A percentile compares a stretch with the other conserved stretches of the same genome.
phyloP scores from a whole-genome alignment of 2,329 filamentous ascomycete genomes.

The Fusarium oligoseptatum region DNA sequence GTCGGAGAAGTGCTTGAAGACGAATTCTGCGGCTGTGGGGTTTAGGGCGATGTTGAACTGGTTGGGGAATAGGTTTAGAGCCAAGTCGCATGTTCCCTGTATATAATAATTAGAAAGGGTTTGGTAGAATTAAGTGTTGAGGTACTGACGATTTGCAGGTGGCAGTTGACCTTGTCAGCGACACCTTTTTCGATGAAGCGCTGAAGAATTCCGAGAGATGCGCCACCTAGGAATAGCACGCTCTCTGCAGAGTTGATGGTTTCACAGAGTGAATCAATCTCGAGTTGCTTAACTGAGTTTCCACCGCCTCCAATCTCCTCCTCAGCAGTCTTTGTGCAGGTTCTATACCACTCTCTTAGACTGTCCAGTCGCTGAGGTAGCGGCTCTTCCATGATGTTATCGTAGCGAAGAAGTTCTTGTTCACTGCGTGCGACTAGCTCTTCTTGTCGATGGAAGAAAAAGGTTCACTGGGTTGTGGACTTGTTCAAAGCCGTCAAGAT shows the following conservation, averaged over 20 bases:
- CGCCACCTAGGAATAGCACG: constrained; percentile 41
- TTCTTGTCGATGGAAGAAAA: constrained; percentile 54
- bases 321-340: constrained; percentile 23
- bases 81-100: constrained; percentile 41
- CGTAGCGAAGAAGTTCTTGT: constrained; percentile 29
- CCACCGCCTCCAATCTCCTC: background rate
- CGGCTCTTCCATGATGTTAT: constrained; percentile 23
- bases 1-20: constrained; percentile 26
- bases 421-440: constrained; percentile 39
- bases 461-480: constrained; percentile 64
- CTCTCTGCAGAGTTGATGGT: constrained; percentile 30
- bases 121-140: background rate
- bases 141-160: constrained; percentile 38
- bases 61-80: constrained; percentile 40
- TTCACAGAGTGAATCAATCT: constrained; percentile 24
- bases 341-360: constrained; percentile 35
- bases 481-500: constrained; percentile 54
- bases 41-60: constrained; percentile 44
- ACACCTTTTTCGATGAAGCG: constrained; percentile 35
- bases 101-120: background rate
- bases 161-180: constrained; percentile 35
- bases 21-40: constrained; percentile 27
- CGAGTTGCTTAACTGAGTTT: constrained; percentile 13
- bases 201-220: constrained; percentile 37
- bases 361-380: constrained; percentile 10